A percentile compares a stretch with the other conserved stretches of the same genome.
Conservation (phyloP, 2,329 filamentous ascomycete species). For the Claviceps arundinis region DNA sequence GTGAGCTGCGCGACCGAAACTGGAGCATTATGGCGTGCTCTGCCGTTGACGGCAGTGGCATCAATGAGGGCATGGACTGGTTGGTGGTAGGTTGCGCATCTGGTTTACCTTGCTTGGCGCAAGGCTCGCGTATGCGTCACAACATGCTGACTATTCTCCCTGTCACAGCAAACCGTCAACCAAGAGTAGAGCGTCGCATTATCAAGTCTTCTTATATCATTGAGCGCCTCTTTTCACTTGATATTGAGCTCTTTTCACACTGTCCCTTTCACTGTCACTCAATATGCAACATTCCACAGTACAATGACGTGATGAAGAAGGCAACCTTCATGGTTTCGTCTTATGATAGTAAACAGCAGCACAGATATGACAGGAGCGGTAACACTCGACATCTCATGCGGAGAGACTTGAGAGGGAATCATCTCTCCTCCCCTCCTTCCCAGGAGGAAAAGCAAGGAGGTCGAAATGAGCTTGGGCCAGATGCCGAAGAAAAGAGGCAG, state of each 20-base stretch:
- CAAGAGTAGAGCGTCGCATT: constrained; percentile 16
- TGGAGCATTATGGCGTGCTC: constrained; percentile 99
- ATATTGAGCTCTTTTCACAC: background rate
- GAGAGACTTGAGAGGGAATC: background rate
- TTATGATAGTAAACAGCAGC: constrained; percentile 14
- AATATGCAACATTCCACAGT: constrained; percentile 18
- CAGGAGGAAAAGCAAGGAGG: background rate
- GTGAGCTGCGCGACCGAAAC: constrained; percentile 87
- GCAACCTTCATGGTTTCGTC: constrained; percentile 9
- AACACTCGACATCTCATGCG: background rate
- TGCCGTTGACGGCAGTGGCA: constrained; percentile 86
- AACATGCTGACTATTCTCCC: background rate
- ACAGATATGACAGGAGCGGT: constrained; percentile 8
- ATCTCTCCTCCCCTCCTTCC: no score
- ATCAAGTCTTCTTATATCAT: constrained; percentile 1
- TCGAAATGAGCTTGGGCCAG: background rate
- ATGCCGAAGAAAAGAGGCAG: background rate
- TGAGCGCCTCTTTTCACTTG: background rate
- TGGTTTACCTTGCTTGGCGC: background rate
- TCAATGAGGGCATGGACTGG: constrained; percentile 99
- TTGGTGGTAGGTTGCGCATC: constrained; percentile 53
- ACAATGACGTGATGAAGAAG: constrained; percentile 16
- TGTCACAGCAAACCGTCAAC: constrained; percentile 23
- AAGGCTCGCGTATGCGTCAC: background rate
- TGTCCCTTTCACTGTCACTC: background rate